phyloP scores from a whole-genome alignment of 129 eudicot genomes.

The Rutidosis leptorrhynchoides region DNA sequence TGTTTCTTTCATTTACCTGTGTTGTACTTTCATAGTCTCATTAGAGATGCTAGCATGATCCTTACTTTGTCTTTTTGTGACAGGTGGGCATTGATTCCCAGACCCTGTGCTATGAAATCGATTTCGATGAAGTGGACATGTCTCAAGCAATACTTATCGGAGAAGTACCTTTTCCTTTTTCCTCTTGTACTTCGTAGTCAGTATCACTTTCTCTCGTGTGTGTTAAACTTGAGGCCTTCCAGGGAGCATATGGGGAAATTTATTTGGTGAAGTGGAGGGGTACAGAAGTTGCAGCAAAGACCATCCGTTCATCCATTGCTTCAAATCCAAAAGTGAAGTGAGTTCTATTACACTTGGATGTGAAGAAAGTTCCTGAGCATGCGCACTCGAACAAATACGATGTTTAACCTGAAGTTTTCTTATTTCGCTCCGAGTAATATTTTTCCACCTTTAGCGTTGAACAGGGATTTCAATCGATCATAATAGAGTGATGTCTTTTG shows the following conservation, averaged over 20 bases:
- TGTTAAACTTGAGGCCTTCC: conserved; percentile 23
- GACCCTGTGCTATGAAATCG: conserved; percentile 47
- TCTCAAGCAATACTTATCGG: conserved; percentile 49
- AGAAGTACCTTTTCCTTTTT: conserved; percentile 37
- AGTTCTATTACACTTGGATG: conserved; percentile 31
- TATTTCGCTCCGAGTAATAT: too few relatives aligned
- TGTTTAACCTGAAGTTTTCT: too few relatives aligned
- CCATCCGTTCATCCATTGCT: conserved; percentile 65
- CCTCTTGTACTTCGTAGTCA: conserved; percentile 1
- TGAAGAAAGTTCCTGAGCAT: too few relatives aligned
- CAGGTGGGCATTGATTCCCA: conserved; percentile 51
- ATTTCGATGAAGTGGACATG: conserved; percentile 47
- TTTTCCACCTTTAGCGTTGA: too few relatives aligned
- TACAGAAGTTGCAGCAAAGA: conserved; percentile 74
- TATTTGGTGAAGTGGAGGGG: conserved; percentile 73
- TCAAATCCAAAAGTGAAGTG: conserved; percentile 57
- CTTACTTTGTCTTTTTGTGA: too few relatives aligned
- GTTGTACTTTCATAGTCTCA: too few relatives aligned
- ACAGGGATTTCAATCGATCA: too few relatives aligned
- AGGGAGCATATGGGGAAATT: conserved; percentile 76
- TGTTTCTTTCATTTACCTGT: too few relatives aligned
- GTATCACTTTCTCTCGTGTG: too few relatives aligned
- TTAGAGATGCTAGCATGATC: too few relatives aligned
- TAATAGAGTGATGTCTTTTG: too few relatives aligned
- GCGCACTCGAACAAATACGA: too few relatives aligned